Conservation (phyloP, 2,329 filamentous ascomycete genomes). For the Pseudocercospora fuligena region DNA sequence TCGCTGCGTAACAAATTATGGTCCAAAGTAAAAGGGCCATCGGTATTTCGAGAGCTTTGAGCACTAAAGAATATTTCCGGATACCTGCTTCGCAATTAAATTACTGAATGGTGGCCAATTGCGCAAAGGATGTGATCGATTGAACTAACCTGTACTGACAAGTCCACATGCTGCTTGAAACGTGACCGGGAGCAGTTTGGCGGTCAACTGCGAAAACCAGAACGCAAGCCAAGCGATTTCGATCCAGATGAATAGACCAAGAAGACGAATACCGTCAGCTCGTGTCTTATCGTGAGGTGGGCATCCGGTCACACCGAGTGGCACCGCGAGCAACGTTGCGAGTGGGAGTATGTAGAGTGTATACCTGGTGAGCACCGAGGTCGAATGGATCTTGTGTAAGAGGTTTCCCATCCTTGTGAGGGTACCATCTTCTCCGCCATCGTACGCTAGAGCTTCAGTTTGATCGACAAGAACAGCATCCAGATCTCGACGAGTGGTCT, state of each 20-base stretch:
- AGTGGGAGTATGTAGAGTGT: conserved; percentile 70
- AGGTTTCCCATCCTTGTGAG: conserved; percentile 69
- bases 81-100: conserved; percentile 51
- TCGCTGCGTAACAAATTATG: conserved; percentile 65
- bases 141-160: conserved; percentile 57
- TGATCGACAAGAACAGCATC: conserved; percentile 9
- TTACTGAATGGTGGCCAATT: no score
- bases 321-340: conserved; percentile 64
- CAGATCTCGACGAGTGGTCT: conserved; percentile 13
- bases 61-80: conserved; percentile 70
- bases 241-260: conserved; percentile 70
- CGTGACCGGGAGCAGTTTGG: conserved; percentile 62
- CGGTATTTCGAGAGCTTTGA: conserved; percentile 67
- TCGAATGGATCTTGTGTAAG: conserved; percentile 67
- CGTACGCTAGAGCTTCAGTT: conserved; percentile 26
- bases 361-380: conserved; percentile 68
- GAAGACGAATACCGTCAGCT: conserved; percentile 52
- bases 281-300: conserved; percentile 33
- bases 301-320: conserved; percentile 57
- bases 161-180: conserved; percentile 74
- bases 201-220: conserved; percentile 70
- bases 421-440: conserved; percentile 55
- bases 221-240: conserved; percentile 69
- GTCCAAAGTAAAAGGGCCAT: conserved; percentile 72
- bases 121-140: not conserved